phyloP scores from a whole-genome alignment of 2,329 filamentous ascomycete species.

The Stachybotrys chlorohalonatus region DNA sequence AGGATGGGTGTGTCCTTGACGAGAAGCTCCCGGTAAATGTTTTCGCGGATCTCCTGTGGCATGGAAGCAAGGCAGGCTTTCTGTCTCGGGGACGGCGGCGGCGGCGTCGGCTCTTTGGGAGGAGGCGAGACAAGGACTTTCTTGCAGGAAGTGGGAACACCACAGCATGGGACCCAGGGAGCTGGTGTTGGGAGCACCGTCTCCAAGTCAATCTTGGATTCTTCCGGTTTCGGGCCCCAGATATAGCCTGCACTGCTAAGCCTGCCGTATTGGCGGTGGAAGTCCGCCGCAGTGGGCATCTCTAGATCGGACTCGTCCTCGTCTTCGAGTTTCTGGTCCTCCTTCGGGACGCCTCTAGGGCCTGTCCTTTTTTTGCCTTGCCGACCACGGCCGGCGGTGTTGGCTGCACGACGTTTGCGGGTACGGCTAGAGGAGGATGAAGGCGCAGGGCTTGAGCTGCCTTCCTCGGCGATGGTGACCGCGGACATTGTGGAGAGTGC shows the following conservation, averaged over 20 bases:
- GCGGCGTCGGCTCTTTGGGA: not conserved
- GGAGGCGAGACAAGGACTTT: too few species aligned
- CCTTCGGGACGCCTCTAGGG: not conserved
- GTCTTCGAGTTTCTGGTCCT: slow-evolving; percentile 3
- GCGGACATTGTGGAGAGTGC: too few species aligned
- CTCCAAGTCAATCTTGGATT: not conserved
- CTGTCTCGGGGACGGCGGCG: not conserved
- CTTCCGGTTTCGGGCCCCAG: not conserved
- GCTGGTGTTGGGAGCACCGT: not conserved
- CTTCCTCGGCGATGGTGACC: too few species aligned
- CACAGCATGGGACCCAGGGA: not conserved
- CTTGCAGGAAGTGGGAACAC: not conserved
- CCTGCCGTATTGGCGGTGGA: not conserved
- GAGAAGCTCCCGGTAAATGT: slow-evolving; percentile 22
- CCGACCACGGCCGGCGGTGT: too few species aligned
- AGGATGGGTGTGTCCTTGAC: slow-evolving; percentile 19
- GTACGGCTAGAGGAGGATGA: too few species aligned
- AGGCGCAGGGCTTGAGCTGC: too few species aligned
- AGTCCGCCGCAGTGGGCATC: not conserved
- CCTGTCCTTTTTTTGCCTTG: too few species aligned
- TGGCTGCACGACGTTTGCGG: too few species aligned
- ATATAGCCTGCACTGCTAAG: not conserved
- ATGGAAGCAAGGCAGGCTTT: slow-evolving; percentile 5
- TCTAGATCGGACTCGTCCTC: not conserved
- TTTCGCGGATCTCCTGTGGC: slow-evolving; percentile 18